A percentile compares a stretch with the other conserved stretches of the same genome.
phyloP scores from a whole-genome alignment of 441 rosid species.

The Populus hybrid region DNA sequence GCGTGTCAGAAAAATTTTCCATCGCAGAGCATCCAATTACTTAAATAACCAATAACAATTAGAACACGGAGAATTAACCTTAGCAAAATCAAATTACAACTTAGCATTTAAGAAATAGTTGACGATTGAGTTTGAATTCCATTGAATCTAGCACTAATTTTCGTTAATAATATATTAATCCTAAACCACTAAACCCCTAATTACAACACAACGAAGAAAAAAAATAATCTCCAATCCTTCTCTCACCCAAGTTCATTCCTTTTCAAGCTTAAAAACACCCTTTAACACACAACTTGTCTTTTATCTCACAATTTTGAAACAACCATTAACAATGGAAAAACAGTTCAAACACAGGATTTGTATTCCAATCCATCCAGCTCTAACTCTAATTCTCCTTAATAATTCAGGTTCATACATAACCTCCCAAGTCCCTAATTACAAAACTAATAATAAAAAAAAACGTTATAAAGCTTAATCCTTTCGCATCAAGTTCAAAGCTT shows the following conservation, averaged over 20 bases:
- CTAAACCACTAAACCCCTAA: background rate
- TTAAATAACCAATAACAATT: background rate
- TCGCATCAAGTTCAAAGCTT: background rate
- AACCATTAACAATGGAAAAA: background rate
- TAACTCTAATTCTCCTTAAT: background rate
- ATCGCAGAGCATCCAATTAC: background rate
- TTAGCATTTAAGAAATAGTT: background rate
- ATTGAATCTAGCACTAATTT: background rate
- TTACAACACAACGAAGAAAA: background rate
- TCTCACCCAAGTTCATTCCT: background rate
- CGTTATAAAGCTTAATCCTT: background rate
- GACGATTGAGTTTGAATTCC: background rate
- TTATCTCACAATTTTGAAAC: background rate
- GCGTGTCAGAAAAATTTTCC: background rate
- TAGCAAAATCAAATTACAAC: background rate
- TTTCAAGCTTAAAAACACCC: background rate
- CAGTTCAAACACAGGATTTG: background rate
- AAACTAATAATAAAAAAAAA: background rate
- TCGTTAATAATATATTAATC: background rate
- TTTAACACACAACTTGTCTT: background rate
- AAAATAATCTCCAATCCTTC: background rate
- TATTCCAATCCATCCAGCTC: background rate
- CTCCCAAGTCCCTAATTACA: background rate
- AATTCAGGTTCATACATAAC: background rate
- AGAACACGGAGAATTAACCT: background rate